phyloP scores from a whole-genome alignment of 129 eudicot species.

The Chrysanthemum lavandulifolium region DNA sequence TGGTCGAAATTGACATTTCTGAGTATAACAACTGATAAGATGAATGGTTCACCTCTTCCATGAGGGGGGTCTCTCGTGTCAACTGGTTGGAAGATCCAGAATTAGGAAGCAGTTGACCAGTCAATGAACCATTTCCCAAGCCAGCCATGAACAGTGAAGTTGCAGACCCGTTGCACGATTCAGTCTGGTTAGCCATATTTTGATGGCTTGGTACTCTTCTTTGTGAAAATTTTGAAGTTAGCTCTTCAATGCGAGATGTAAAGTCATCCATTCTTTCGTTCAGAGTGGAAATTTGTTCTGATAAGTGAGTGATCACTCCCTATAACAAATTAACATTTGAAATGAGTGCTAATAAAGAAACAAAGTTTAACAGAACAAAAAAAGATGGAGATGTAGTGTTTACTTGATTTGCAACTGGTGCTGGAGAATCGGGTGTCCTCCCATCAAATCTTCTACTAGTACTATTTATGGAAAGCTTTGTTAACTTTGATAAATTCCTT shows the following conservation, averaged over 20 bases:
- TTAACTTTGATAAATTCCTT: constrained; percentile 61
- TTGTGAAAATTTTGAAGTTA: constrained; percentile 55
- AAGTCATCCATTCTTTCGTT: constrained; percentile 95
- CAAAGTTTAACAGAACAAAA: not conserved
- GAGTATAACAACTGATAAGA: constrained; percentile 5
- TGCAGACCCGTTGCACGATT: constrained; percentile 66
- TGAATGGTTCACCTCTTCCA: constrained; percentile 70
- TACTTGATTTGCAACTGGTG: constrained; percentile 68
- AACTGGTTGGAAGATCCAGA: constrained; percentile 80
- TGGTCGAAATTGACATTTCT: not conserved
- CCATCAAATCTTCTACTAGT: constrained; percentile 60
- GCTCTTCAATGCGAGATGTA: constrained; percentile 88
- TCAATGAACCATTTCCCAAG: constrained; percentile 58
- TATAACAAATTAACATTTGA: constrained; percentile 22
- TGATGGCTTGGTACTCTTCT: constrained; percentile 70
- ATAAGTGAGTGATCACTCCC: constrained; percentile 73
- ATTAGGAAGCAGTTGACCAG: constrained; percentile 49
- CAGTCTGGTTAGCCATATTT: constrained; percentile 79
- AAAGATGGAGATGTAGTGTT: constrained; percentile 9
- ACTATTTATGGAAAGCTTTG: constrained; percentile 61
- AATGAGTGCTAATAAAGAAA: not conserved
- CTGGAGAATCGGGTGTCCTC: constrained; percentile 79
- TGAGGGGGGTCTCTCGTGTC: constrained; percentile 71
- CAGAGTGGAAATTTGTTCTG: constrained; percentile 88
- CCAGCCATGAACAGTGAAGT: constrained; percentile 61